Evolutionary conservation across 73 alveolate species (phyloP), one percentile per base, ranked within the genome.

Genomic region (Paramecium tetraurelia): DNA sequence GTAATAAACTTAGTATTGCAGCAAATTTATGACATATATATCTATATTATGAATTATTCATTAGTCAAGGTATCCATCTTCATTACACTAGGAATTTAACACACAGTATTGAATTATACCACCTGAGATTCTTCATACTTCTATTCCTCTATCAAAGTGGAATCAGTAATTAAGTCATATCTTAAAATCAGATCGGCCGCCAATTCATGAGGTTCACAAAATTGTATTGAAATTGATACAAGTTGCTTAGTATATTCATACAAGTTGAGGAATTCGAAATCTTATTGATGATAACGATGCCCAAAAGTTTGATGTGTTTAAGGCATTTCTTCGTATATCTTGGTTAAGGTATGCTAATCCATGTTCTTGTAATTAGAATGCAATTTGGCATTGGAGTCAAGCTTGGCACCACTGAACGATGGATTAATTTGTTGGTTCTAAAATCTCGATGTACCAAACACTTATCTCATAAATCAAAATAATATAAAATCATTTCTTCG

Each of bases 1-100:
- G 99, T 92, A 95, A 93, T 85, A 96, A 96, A 68, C 94, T 96
- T 36, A 96, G 96, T 92, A 93, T 76, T 33, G 98, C 96, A 41
- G 94, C 96, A 43, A 92, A 92, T 48, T 85, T 94, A 48, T 94
- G 94, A 93, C 31, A 44, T 35, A 72, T 36, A 72, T 48, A 44
- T 35, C 36, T 36, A 72, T 48, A 48, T 36, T 72, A 72, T 72
- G 69, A 53, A 16, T 53, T 53, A 53, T 53, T 27, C 69, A 53
- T 53, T 53, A 53, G 69, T 53, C 69, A 53, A 53, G 21, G n/a
- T n/a, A n/a, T 53, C 69, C 69, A 53, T 53, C 69, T 53, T 53
- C 69, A 53, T 53, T 53, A n/a, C 69, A n/a, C 11, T 16, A 0
- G 69, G 69, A 53, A 53, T 53, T 22, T 53, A 53, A 18, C 33